A percentile compares a stretch with the other conserved stretches of the same genome.
phyloP scores from a whole-genome alignment of 768 basidiomycete species.

The Calvatia gigantea region DNA sequence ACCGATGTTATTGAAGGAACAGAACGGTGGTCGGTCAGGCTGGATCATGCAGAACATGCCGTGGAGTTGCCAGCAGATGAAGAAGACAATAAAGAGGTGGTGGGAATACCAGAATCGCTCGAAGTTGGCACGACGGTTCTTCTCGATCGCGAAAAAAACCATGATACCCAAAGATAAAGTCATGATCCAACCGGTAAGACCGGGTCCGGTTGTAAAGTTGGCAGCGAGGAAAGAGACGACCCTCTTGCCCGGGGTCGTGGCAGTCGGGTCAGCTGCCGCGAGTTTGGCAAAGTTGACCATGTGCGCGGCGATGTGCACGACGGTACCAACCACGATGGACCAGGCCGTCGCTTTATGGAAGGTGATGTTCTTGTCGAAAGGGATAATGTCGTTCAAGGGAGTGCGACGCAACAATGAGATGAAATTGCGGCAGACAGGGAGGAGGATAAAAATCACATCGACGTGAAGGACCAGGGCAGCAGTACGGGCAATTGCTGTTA shows the following conservation, averaged over 20 bases:
- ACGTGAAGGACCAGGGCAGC: slow-evolving; percentile 90
- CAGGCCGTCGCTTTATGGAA: slow-evolving; percentile 91
- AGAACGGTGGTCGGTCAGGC: slow-evolving; percentile 86
- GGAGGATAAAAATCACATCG: slow-evolving; percentile 89
- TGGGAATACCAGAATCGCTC: slow-evolving; percentile 90
- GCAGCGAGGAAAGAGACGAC: slow-evolving; percentile 68
- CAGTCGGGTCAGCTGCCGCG: slow-evolving; percentile 50
- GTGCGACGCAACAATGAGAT: slow-evolving; percentile 86
- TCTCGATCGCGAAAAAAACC: slow-evolving; percentile 85
- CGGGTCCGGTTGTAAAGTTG: slow-evolving; percentile 84
- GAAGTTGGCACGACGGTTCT: slow-evolving; percentile 70
- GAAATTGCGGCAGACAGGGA: slow-evolving; percentile 95
- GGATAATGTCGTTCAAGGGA: slow-evolving; percentile 80
- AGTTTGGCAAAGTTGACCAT: slow-evolving; percentile 81
- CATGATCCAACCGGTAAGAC: slow-evolving; percentile 89
- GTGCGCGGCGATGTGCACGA: slow-evolving; percentile 79
- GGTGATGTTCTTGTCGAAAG: slow-evolving; percentile 90
- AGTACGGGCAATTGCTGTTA: slow-evolving; percentile 75
- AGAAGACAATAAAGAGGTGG: slow-evolving; percentile 90
- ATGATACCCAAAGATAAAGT: slow-evolving; percentile 67
- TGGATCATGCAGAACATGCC: slow-evolving; percentile 98
- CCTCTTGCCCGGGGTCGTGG: slow-evolving; percentile 49
- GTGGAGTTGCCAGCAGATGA: slow-evolving; percentile 91
- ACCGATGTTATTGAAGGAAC: slow-evolving; percentile 80
- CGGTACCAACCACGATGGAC: slow-evolving; percentile 77